Percentiles rank a stretch among this genome's conserved stretches.
Evolutionary conservation across 2,329 filamentous ascomycete species (phyloP).

Genomic region (Diaporthe batatas): DNA sequence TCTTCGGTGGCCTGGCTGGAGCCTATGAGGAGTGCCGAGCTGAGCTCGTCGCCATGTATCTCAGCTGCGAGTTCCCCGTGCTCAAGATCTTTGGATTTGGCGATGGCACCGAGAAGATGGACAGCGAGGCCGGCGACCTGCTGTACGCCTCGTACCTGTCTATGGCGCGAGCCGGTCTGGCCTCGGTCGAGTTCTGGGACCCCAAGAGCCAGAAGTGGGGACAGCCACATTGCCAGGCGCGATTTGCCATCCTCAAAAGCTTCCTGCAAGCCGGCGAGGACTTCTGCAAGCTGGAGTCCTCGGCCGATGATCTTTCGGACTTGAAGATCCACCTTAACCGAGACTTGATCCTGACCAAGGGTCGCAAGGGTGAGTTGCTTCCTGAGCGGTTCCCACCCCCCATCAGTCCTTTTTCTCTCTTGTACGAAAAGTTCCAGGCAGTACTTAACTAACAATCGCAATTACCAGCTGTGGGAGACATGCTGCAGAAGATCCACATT

Average conservation of each 20-base stretch:
- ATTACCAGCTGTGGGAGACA: constrained; percentile 78
- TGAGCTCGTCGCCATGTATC: constrained; percentile 92
- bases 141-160: constrained; percentile 89
- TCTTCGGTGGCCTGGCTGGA: constrained; percentile 89
- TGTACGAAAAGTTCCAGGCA: neutral
- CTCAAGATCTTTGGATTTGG: constrained; percentile 94
- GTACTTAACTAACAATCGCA: constrained; percentile 36
- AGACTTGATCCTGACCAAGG: constrained; percentile 85
- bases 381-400: too few relatives aligned
- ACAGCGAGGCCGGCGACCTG: constrained; percentile 84
- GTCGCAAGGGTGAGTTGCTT: constrained; percentile 70
- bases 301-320: constrained; percentile 80
- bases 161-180: constrained; percentile 94
- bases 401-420: too few relatives aligned
- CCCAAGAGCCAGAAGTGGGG: constrained; percentile 93
- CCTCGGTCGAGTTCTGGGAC: constrained; percentile 94
- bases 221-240: constrained; percentile 90
- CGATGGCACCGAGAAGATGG: constrained; percentile 78
- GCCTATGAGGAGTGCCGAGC: constrained; percentile 96
- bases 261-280: constrained; percentile 88
- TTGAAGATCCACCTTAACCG: constrained; percentile 87
- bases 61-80: constrained; percentile 88
- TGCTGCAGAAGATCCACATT: constrained; percentile 91
- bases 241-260: constrained; percentile 87
- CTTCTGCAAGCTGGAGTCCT: constrained; percentile 86